Conservation (phyloP, 2,329 filamentous ascomycete species). For the Aureobasidium sp. region DNA sequence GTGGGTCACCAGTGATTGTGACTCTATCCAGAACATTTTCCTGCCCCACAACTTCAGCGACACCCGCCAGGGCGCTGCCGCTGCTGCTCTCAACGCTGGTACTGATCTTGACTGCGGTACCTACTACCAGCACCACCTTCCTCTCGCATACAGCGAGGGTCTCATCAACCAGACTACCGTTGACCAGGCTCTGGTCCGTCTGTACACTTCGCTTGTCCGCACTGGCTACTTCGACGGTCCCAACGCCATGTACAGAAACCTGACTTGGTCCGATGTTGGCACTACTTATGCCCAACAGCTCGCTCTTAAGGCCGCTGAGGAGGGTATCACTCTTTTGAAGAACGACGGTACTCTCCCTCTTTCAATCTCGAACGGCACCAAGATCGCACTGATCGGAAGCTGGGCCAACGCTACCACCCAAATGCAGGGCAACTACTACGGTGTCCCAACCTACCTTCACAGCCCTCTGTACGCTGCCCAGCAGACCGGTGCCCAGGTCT, state of each 20-base stretch:
- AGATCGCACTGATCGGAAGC: slow-evolving; percentile 50
- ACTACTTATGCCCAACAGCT: slow-evolving; percentile 48
- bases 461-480: slow-evolving; percentile 48
- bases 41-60: slow-evolving; percentile 40
- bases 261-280: slow-evolving; percentile 52
- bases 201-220: slow-evolving; percentile 49
- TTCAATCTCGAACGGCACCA: slow-evolving; percentile 29
- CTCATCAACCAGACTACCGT: slow-evolving; percentile 41
- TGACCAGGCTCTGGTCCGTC: slow-evolving; percentile 45
- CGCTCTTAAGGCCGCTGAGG: slow-evolving; percentile 47
- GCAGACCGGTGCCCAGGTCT: slow-evolving; percentile 39
- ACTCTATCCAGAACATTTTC: slow-evolving; percentile 54
- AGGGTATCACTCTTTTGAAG: slow-evolving; percentile 46
- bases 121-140: slow-evolving; percentile 41
- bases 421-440: slow-evolving; percentile 55
- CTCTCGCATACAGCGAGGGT: slow-evolving; percentile 35
- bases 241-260: slow-evolving; percentile 41
- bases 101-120: slow-evolving; percentile 50
- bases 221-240: slow-evolving; percentile 53
- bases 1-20: slow-evolving; percentile 60
- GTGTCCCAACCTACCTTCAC: slow-evolving; percentile 49
- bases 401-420: slow-evolving; percentile 53
- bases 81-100: slow-evolving; percentile 44
- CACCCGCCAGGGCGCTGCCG: slow-evolving; percentile 41
- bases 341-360: slow-evolving; percentile 47